Base-by-base conservation (phyloP, 75 land plant species). In the Pinus tabuliformis region DNA sequence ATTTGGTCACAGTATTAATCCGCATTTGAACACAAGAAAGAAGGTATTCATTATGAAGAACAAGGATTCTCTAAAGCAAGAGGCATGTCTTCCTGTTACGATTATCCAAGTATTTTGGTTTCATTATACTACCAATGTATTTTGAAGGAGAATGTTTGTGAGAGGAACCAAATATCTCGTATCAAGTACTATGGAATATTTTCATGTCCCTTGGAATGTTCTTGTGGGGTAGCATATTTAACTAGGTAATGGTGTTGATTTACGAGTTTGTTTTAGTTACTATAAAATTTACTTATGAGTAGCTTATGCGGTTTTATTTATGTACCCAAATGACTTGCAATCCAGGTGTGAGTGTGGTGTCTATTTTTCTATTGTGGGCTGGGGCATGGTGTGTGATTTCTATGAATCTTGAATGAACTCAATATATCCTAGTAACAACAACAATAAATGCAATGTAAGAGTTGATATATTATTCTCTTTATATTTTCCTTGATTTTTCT, bases 151-250 rank as follows among this genome's bases (percentile, higher is more conserved):
- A 73, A 74, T 17, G 79, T 86, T 28, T 97, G 98, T 87, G 88
- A 92, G 81, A 81, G 81, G 62, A 90, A 81, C 71, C 90, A 85
- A 73, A 82, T 91, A 70, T 83, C 82, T 70, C 93, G 93, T 61
- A 92, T 97, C 22, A 88, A 91, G 73, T 95, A 88, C 82, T 97
- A 97, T 83, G 90, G 89, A 73, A 79, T 84, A 63, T 87, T 80
- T 75, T 95, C 87, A 84, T 84, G 84, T 90, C 99, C 3, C 90
- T 97, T 63, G 99, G 98, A 30, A 89, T 83, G 62, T 95, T 89
- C 74, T 64, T 97, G 70, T 78, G 59, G 56, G 91, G 92, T 30
- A 84, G 78, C 63, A 76, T 94, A 57, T 87, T 89, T 76, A 86
- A 84, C 72, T 85, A 85, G 86, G 99, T 91, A 73, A 75, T 73